phyloP scores from a whole-genome alignment of 2,329 filamentous ascomycete genomes.

The Apiospora saccharicola region DNA sequence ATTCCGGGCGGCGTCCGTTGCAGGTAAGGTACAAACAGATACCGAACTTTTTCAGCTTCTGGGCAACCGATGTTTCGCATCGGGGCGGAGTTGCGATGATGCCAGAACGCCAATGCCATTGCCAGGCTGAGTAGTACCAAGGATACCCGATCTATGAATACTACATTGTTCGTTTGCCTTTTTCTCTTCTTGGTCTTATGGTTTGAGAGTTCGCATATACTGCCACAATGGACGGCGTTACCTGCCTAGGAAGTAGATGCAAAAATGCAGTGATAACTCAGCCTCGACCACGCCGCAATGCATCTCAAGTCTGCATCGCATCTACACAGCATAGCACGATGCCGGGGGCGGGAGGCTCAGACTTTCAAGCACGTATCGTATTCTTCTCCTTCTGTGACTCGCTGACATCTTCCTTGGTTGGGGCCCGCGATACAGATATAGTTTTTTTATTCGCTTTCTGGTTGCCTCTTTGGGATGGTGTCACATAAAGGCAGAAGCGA shows the following conservation, averaged over 20 bases:
- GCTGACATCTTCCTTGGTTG: background rate
- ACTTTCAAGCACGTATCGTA: background rate
- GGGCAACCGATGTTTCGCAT: background rate
- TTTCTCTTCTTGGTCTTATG: background rate
- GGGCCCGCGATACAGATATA: background rate
- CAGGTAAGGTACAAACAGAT: background rate
- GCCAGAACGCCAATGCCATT: background rate
- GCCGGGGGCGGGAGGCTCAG: slow-evolving; percentile 10
- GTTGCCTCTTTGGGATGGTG: background rate
- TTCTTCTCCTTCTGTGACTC: background rate
- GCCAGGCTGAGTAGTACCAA: background rate
- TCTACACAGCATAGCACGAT: background rate
- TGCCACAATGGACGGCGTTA: background rate
- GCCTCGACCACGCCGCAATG: slow-evolving; percentile 2
- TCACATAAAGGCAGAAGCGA: background rate
- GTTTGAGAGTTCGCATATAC: slow-evolving; percentile 2
- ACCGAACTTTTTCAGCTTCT: slow-evolving; percentile 4
- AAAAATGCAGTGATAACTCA: slow-evolving; percentile 4
- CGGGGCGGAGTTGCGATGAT: background rate
- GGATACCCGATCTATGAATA: background rate
- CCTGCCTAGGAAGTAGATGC: background rate
- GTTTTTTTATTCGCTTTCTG: background rate
- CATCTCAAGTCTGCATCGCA: background rate
- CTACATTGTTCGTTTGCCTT: background rate
- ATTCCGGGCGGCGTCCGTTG: background rate